Percentiles rank a stretch among this genome's conserved stretches.
Conservation (phyloP, 352 stramenopile species). For the Pythium aristosporum region DNA sequence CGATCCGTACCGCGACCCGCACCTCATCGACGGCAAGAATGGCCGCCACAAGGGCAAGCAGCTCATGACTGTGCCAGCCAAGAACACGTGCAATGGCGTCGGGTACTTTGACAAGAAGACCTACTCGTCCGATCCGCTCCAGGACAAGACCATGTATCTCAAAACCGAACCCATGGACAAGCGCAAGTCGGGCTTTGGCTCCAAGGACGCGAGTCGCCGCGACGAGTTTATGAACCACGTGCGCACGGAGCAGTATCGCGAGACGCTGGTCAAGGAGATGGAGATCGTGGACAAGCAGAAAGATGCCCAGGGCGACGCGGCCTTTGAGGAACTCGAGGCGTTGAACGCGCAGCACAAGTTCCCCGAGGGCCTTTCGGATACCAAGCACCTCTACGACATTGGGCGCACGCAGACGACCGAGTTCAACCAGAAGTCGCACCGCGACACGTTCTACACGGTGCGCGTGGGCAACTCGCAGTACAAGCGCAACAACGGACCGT, state of each 20-base stretch:
- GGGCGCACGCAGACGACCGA: constrained; percentile 74
- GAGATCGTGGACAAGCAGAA: constrained; percentile 78
- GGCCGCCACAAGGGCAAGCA: constrained; percentile 77
- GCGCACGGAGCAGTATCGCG: constrained; percentile 88
- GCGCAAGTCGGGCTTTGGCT: constrained; percentile 89
- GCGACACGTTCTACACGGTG: constrained; percentile 85
- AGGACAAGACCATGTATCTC: constrained; percentile 87
- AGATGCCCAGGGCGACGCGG: constrained; percentile 34
- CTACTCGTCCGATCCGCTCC: constrained; percentile 84
- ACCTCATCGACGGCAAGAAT: constrained; percentile 71
- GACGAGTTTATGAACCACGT: constrained; percentile 92
- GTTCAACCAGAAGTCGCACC: constrained; percentile 83
- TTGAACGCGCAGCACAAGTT: constrained; percentile 54
- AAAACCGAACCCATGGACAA: constrained; percentile 84
- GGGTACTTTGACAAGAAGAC: constrained; percentile 87
- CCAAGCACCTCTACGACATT: constrained; percentile 81
- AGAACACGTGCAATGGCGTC: constrained; percentile 77
- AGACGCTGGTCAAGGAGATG: constrained; percentile 84
- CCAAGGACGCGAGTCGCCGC: constrained; percentile 86
- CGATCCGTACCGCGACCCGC: constrained; percentile 71
- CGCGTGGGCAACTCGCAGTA: constrained; percentile 73
- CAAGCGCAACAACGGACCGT: constrained; percentile 77
- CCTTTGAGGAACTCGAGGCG: constrained; percentile 43
- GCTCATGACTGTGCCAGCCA: constrained; percentile 62
- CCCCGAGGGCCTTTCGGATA: constrained; percentile 69